Percentiles rank a stretch among this genome's conserved stretches.
These are phyloP conservation scores for Linderina pennispora DNA, from an alignment of 192 early-diverging fungal species.

Conservation along the genomic window DNA sequence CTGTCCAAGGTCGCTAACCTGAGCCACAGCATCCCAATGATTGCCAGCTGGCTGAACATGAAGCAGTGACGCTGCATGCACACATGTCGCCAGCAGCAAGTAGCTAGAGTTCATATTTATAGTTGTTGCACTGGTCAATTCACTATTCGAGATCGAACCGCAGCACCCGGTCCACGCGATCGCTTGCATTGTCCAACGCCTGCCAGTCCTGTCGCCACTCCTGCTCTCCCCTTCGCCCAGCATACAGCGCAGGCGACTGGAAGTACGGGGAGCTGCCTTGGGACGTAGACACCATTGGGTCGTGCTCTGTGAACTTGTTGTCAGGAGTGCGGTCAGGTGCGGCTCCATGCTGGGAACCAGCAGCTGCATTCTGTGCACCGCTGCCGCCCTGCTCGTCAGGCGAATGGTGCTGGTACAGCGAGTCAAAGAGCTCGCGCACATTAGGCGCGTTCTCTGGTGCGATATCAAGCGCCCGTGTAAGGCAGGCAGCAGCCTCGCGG, in stretches of 20 bases:
- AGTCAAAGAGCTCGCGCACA: slow-evolving; percentile 45
- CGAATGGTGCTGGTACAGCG: slow-evolving; percentile 33
- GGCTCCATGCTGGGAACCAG: too few species aligned
- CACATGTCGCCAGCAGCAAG: too few species aligned
- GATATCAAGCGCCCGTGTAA: slow-evolving; percentile 37
- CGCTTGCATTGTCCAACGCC: slow-evolving; percentile 32
- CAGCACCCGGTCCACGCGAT: slow-evolving; percentile 40
- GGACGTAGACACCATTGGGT: too few species aligned
- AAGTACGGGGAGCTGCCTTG: slow-evolving; percentile 38
- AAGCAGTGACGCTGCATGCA: too few species aligned
- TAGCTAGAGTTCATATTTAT: too few species aligned
- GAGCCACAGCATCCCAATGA: slow-evolving; percentile 29
- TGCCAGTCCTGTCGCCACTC: slow-evolving; percentile 42
- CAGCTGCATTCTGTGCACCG: too few species aligned
- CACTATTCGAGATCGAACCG: slow-evolving; percentile 35
- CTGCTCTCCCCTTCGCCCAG: slow-evolving; percentile 10
- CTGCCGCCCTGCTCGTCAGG: slow-evolving; percentile 3
- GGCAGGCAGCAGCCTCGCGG: slow-evolving; percentile 40
- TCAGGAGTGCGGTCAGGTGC: too few species aligned
- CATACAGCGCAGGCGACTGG: slow-evolving; percentile 39
- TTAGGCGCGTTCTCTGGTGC: slow-evolving; percentile 37
- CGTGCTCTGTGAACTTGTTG: too few species aligned
- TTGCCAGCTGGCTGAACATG: slow-evolving; percentile 25
- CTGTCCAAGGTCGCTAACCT: slow-evolving; percentile 23
- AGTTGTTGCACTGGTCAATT: not conserved